Percentiles rank a stretch among this genome's conserved stretches.
These are phyloP conservation scores for Trypanosoma boissoni DNA, from an alignment of 208 protist species.

Conservation along the genomic window DNA sequence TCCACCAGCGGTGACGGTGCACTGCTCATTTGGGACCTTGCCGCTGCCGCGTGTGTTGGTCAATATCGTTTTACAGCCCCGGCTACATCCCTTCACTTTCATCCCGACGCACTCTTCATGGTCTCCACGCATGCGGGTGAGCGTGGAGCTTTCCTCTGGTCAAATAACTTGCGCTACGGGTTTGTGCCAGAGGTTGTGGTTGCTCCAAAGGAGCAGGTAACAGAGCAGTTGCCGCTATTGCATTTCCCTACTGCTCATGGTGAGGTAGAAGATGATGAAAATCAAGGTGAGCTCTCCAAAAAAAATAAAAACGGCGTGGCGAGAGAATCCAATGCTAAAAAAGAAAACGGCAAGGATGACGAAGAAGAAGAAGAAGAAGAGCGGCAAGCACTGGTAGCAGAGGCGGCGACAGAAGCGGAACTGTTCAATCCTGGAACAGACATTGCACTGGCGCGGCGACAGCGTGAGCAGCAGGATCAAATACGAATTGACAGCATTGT, in stretches of 20 bases:
- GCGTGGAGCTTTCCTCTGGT: slow-evolving; percentile 81
- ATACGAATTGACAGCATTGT: slow-evolving; percentile 47
- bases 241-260: slow-evolving; percentile 81
- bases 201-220: slow-evolving; percentile 31
- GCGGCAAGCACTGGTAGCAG: not conserved
- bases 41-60: slow-evolving; percentile 77
- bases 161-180: slow-evolving; percentile 89
- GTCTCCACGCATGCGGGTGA: slow-evolving; percentile 81
- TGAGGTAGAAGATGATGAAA: slow-evolving; percentile 37
- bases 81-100: slow-evolving; percentile 76
- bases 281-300: slow-evolving; percentile 2
- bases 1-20: slow-evolving; percentile 68
- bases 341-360: not conserved
- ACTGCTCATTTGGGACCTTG: slow-evolving; percentile 84
- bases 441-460: slow-evolving; percentile 47
- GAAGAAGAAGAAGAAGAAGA: slow-evolving; percentile 5
- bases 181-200: slow-evolving; percentile 78
- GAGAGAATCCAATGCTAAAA: not conserved
- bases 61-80: slow-evolving; percentile 77
- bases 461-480: slow-evolving; percentile 34
- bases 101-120: slow-evolving; percentile 85
- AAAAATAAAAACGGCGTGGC: slow-evolving; percentile 19
- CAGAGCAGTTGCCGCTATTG: slow-evolving; percentile 58
- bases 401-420: slow-evolving; percentile 25
- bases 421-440: slow-evolving; percentile 71